Conservation (phyloP, 768 basidiomycete genomes). For the Leccinellum albellum region DNA sequence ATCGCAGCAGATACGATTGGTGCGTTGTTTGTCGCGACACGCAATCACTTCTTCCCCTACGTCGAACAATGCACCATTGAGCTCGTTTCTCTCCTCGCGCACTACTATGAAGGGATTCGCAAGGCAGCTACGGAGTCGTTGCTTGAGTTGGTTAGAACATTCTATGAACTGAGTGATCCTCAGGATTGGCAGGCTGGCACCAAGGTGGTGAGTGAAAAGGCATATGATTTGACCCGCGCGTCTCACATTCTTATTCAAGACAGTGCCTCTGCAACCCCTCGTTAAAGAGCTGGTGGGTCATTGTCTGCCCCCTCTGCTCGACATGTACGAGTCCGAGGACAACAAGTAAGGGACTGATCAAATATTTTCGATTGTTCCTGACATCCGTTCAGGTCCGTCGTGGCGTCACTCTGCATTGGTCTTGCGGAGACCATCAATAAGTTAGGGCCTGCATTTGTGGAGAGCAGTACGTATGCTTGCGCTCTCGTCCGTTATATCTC, state of each 20-base stretch:
- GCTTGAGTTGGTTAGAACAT: constrained; percentile 83
- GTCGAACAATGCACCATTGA: constrained; percentile 80
- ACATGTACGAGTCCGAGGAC: constrained; percentile 92
- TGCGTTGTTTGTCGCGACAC: constrained; percentile 79
- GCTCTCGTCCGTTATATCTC: background rate
- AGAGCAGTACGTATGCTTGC: constrained; percentile 54
- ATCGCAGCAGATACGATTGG: constrained; percentile 97
- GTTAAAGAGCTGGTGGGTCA: constrained; percentile 80
- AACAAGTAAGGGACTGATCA: constrained; percentile 77
- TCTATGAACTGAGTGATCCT: constrained; percentile 84
- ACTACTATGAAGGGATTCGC: constrained; percentile 97
- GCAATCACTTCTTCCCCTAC: constrained; percentile 83
- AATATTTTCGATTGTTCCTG: constrained; percentile 9
- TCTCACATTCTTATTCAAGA: constrained; percentile 27
- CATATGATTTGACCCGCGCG: background rate
- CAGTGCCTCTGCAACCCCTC: constrained; percentile 52
- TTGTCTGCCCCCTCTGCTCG: constrained; percentile 68
- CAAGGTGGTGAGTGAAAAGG: constrained; percentile 45
- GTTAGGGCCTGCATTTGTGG: constrained; percentile 83
- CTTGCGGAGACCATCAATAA: constrained; percentile 91
- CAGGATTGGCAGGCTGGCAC: constrained; percentile 80
- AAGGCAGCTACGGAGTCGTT: constrained; percentile 88
- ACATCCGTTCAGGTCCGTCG: constrained; percentile 63
- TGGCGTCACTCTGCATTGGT: constrained; percentile 80
- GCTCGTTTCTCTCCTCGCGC: constrained; percentile 73